These are phyloP conservation scores for Podaxis rugospora DNA, from an alignment of 768 basidiomycete species.

Conservation along the genomic window DNA sequence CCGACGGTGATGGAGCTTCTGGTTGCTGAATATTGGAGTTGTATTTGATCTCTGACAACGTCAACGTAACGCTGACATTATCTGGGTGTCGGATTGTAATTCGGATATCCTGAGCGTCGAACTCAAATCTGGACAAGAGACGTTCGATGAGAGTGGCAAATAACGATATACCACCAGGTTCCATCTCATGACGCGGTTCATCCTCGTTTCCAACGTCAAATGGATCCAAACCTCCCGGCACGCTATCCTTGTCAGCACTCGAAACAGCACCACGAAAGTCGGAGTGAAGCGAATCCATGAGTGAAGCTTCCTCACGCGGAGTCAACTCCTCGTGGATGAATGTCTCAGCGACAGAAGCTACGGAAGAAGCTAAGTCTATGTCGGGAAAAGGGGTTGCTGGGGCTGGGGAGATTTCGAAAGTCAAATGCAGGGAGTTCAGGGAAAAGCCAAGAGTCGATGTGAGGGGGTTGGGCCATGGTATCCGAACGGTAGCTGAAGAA, in stretches of 20 bases:
- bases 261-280: constrained; percentile 25
- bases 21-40: constrained; percentile 34
- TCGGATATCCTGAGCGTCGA: constrained; percentile 64
- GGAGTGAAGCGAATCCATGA: constrained; percentile 63
- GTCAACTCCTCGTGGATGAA: constrained; percentile 85
- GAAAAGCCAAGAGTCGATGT: constrained; percentile 70
- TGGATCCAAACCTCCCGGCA: constrained; percentile 70
- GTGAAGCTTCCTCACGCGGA: constrained; percentile 61
- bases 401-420: constrained; percentile 41
- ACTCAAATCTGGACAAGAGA: constrained; percentile 73
- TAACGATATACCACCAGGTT: constrained; percentile 74
- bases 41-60: constrained; percentile 55
- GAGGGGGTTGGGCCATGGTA: constrained; percentile 85
- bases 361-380: constrained; percentile 65
- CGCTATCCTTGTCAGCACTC: constrained; percentile 31
- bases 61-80: constrained; percentile 57
- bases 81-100: constrained; percentile 66
- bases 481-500: constrained; percentile 67
- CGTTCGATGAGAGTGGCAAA: constrained; percentile 79
- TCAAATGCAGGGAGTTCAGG: constrained; percentile 64
- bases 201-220: constrained; percentile 39
- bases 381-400: constrained; percentile 17
- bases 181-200: constrained; percentile 37
- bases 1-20: neutral
- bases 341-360: constrained; percentile 78